Percentiles rank a stretch among this genome's conserved stretches.
These are phyloP conservation scores for Pleurotus tuber-regium DNA, from an alignment of 768 basidiomycete genomes.

Conservation along the genomic window DNA sequence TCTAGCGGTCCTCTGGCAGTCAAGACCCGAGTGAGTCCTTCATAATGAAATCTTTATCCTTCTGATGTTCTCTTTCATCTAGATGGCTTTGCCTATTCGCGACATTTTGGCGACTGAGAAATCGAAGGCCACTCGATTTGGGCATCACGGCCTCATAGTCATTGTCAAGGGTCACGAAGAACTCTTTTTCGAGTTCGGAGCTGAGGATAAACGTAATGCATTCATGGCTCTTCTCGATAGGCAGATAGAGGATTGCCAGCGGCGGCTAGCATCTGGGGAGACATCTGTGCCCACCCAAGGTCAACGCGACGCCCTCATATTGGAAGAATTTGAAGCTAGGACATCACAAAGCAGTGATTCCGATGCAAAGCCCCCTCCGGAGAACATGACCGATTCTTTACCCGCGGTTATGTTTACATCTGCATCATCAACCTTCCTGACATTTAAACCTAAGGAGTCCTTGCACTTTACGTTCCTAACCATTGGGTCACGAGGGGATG, in stretches of 20 bases:
- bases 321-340: slow-evolving; percentile 80
- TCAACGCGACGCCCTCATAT: slow-evolving; percentile 69
- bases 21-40: slow-evolving; percentile 75
- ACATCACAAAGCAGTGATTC: slow-evolving; percentile 33
- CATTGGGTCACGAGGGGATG: slow-evolving; percentile 95
- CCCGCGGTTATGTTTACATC: slow-evolving; percentile 97
- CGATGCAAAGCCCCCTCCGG: slow-evolving; percentile 46
- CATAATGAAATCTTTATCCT: background rate
- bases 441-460: slow-evolving; percentile 87
- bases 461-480: slow-evolving; percentile 93
- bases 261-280: slow-evolving; percentile 45
- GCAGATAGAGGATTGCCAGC: slow-evolving; percentile 74
- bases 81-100: slow-evolving; percentile 95
- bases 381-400: slow-evolving; percentile 63
- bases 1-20: slow-evolving; percentile 76
- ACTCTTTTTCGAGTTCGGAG: slow-evolving; percentile 92
- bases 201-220: slow-evolving; percentile 74
- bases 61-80: slow-evolving; percentile 4
- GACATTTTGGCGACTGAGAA: slow-evolving; percentile 85
- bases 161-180: slow-evolving; percentile 97
- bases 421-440: slow-evolving; percentile 93
- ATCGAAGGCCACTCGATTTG: slow-evolving; percentile 85
- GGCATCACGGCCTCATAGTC: slow-evolving; percentile 84
- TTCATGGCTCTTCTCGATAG: slow-evolving; percentile 74
- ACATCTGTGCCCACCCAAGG: slow-evolving; percentile 42